These are phyloP conservation scores for Diaporthe velutina DNA, from an alignment of 2,329 filamentous ascomycete species.

Conservation along the genomic window DNA sequence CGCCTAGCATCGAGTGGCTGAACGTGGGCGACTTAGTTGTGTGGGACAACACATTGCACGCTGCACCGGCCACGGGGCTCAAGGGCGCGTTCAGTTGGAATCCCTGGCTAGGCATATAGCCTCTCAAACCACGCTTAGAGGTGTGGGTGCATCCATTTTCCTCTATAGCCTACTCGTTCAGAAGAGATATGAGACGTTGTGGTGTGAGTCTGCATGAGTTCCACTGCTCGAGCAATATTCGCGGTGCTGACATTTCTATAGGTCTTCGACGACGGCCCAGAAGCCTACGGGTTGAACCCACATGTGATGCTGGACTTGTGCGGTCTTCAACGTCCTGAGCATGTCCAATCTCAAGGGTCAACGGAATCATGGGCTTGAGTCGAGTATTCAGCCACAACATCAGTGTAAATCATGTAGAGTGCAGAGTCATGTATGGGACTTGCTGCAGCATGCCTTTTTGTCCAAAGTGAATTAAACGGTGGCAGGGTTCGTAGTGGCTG, in stretches of 20 bases:
- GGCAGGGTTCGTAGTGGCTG: not conserved
- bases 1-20: conserved; percentile 38
- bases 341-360: too few species aligned
- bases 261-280: conserved; percentile 7
- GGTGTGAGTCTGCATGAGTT: not conserved
- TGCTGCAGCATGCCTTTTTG: too few species aligned
- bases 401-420: not conserved
- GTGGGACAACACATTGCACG: conserved; percentile 42
- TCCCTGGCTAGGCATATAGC: too few species aligned
- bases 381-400: not conserved
- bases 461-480: not conserved
- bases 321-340: not conserved
- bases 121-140: too few species aligned
- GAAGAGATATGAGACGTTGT: conserved; percentile 21
- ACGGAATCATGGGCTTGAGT: not conserved
- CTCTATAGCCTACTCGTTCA: too few species aligned
- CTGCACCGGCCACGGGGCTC: conserved; percentile 37
- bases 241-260: not conserved
- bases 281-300: not conserved
- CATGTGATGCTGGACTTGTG: conserved; percentile 1
- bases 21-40: conserved; percentile 40
- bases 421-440: fast-evolving
- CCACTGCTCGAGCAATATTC: not conserved
- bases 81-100: not conserved
- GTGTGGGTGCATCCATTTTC: too few species aligned